These are phyloP conservation scores for Pythium insidiosum DNA, from an alignment of 352 stramenopile species.

Conservation along the genomic window DNA sequence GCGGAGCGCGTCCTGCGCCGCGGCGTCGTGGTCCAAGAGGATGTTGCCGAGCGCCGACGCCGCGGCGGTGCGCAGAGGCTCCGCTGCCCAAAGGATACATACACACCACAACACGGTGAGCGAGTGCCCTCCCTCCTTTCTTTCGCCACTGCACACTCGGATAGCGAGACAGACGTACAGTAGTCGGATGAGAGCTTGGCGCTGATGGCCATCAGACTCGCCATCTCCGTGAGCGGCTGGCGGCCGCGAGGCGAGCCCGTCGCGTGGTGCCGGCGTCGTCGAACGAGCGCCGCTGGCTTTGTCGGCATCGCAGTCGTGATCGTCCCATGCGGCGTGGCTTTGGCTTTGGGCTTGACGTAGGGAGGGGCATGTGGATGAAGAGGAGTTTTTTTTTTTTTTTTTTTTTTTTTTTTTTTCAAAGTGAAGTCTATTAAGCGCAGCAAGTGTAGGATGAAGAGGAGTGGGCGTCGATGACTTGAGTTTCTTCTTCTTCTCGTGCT, in stretches of 20 bases:
- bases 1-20: too few species aligned
- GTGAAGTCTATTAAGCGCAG: too few species aligned
- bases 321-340: not conserved
- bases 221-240: conserved; percentile 32
- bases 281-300: not conserved
- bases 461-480: conserved; percentile 20
- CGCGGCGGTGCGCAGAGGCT: conserved; percentile 40
- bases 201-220: too few species aligned
- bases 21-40: conserved; percentile 46
- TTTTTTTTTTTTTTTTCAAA: too few species aligned
- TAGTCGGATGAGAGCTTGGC: too few species aligned
- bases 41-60: conserved; percentile 68
- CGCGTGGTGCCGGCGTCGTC: not conserved
- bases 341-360: not conserved
- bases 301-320: too few species aligned
- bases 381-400: too few species aligned
- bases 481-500: conserved; percentile 47
- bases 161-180: too few species aligned
- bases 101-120: not conserved
- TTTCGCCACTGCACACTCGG: too few species aligned
- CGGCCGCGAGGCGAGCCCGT: conserved; percentile 21
- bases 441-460: too few species aligned
- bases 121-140: too few species aligned
- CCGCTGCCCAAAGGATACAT: conserved; percentile 18
- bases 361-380: too few species aligned